These are phyloP conservation scores for Spongospora subterranea DNA, from an alignment of 208 protist genomes.

Conservation along the genomic window DNA sequence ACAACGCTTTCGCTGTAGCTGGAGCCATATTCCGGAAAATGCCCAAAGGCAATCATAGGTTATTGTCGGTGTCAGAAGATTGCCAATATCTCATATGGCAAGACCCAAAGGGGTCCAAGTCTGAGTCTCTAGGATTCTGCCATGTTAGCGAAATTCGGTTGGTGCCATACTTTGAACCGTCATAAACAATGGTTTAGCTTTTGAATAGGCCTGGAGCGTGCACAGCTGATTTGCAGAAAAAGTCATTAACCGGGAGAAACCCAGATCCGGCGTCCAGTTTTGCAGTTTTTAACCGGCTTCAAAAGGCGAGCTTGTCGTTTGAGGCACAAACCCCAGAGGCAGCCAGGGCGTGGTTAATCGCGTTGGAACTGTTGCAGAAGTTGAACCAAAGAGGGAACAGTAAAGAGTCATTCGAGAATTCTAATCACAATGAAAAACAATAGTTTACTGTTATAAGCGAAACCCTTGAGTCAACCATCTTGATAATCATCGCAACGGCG, in stretches of 20 bases:
- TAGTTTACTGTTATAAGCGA: too few relatives aligned
- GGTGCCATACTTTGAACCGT: not conserved
- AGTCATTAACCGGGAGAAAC: not conserved
- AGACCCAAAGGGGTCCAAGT: not conserved
- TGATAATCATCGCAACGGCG: too few relatives aligned
- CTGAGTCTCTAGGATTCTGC: constrained; percentile 4
- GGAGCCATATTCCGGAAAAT: constrained; percentile 32
- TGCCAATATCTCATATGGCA: constrained; percentile 50
- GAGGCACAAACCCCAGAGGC: constrained; percentile 4
- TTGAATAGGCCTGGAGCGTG: not conserved
- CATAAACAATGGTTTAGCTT: not conserved
- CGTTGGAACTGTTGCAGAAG: constrained; percentile 40
- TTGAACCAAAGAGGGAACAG: constrained; percentile 17
- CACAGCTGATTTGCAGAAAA: not conserved
- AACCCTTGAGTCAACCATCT: too few relatives aligned
- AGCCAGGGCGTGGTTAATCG: not conserved
- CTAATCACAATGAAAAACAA: too few relatives aligned
- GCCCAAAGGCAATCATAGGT: not conserved
- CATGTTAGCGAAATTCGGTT: constrained; percentile 23
- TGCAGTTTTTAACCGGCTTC: not conserved
- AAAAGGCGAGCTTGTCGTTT: not conserved
- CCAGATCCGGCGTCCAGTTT: constrained; percentile 13
- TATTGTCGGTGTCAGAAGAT: constrained; percentile 29
- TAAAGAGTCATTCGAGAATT: constrained; percentile 41
- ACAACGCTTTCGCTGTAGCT: not conserved